Base-by-base conservation (phyloP, 2,329 filamentous ascomycete genomes). In the Ceratocystis diversiconidia region DNA sequence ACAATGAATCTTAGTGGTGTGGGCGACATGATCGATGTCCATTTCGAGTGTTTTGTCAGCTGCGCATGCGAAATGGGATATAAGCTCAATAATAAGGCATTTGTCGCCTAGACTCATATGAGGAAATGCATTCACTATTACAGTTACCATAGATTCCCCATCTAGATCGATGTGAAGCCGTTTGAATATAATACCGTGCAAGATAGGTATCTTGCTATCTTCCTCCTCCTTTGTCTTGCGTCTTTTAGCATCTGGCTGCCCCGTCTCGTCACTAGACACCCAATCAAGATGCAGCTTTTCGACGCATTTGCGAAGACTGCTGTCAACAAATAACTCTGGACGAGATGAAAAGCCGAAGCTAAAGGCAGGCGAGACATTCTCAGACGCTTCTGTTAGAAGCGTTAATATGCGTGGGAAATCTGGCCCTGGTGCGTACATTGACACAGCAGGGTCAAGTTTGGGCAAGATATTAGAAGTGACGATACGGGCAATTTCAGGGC, bases 1-100 rank as follows among this genome's bases (percentile, higher is more conserved):
- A 41, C 66, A 67, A 28, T 60, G 64, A 2, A 67, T 30, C 10
- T 50, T 55, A 2, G 65, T 66, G 6, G 36, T n/a, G 7, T 63
- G 25, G 0, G 48, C 52, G n/a, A 62, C 41, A 19, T 46, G 12
- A 12, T 62, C n/a, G 15, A 25, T 36, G 3, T 61, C 30, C 15
- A 69, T 52, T 25, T 67, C 61, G 60, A 85, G 72, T 5, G 76
- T 79, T 41, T 76, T 75, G 65, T 82, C 79, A 15, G 77, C 75
- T 17, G 80, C 80, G 72, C 86, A 89, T 19, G 81, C 76, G 61
- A 84, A 72, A 61, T 78, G 79, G 2, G 84, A 82, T 15, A 90
- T 71, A 10, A 80, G 72, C 46, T 82, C 75, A 50, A 88, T 74
- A 7, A 79, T 74, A 43, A 77, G 76, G 69, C 79, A 83, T 70